A percentile compares a stretch with the other conserved stretches of the same genome.
Evolutionary conservation across 208 protist species (phyloP).

Genomic region (Trypanosomatidae sp.): DNA sequence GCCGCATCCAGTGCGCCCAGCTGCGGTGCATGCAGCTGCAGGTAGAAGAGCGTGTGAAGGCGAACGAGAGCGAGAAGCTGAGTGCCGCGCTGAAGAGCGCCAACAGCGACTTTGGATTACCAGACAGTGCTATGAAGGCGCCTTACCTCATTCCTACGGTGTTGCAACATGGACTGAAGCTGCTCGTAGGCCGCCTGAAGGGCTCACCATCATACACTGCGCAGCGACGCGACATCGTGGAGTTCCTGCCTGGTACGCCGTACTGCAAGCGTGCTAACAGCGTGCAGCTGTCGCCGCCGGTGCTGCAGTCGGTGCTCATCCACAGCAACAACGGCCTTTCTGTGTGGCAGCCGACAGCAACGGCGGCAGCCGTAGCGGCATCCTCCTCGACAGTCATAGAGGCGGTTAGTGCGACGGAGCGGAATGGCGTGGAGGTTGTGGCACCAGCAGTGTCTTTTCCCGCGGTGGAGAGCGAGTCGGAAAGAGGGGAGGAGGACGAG

Average conservation of each 20-base stretch:
- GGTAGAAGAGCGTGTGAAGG: slow-evolving; percentile 41
- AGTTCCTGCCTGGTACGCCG: slow-evolving; percentile 16
- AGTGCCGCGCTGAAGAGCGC: slow-evolving; percentile 25
- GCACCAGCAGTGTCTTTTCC: background rate
- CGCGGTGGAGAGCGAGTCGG: background rate
- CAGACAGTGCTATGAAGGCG: slow-evolving; percentile 24
- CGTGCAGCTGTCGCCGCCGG: slow-evolving; percentile 11
- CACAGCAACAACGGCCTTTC: slow-evolving; percentile 55
- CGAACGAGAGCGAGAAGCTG: slow-evolving; percentile 39
- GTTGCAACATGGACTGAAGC: slow-evolving; percentile 46
- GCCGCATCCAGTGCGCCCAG: slow-evolving; percentile 67
- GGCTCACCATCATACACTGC: slow-evolving; percentile 14
- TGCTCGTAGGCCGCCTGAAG: slow-evolving; percentile 43
- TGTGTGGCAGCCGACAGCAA: background rate
- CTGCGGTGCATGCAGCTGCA: slow-evolving; percentile 59
- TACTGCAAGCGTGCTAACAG: slow-evolving; percentile 30
- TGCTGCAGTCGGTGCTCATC: slow-evolving; percentile 51
- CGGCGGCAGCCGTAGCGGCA: background rate
- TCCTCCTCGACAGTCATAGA: slow-evolving; percentile 4
- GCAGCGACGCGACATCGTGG: slow-evolving; percentile 4
- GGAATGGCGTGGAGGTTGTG: background rate
- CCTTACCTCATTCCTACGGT: slow-evolving; percentile 47
- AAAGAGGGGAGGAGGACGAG: slow-evolving; percentile 14
- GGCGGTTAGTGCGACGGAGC: background rate
- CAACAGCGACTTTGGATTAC: slow-evolving; percentile 77